These are phyloP conservation scores for Pleurotus citrinopileatus DNA, from an alignment of 768 basidiomycete genomes.

Conservation along the genomic window DNA sequence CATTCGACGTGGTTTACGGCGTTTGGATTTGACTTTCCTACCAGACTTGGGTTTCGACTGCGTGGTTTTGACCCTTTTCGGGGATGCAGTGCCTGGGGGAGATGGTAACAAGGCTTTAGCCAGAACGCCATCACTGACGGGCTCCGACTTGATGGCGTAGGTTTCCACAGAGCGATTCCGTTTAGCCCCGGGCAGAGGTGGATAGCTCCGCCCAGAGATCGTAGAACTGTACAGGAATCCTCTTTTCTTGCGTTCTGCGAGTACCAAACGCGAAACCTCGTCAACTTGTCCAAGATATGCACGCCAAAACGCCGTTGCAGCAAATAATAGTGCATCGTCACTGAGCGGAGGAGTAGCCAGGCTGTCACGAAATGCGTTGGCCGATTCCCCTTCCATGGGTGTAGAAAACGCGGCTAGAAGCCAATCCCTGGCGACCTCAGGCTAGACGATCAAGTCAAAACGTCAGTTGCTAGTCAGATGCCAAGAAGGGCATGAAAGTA, in stretches of 20 bases:
- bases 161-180: background rate
- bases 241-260: constrained; percentile 12
- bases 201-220: too few species aligned
- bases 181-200: too few species aligned
- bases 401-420: background rate
- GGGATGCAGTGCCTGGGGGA: too few species aligned
- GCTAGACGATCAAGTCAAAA: background rate
- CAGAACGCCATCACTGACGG: background rate
- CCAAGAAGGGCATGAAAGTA: too few species aligned
- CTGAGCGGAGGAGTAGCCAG: background rate
- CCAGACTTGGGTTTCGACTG: background rate
- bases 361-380: background rate
- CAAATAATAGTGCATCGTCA: constrained; percentile 7
- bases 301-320: constrained; percentile 20
- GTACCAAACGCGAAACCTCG: background rate
- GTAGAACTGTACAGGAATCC: constrained; percentile 16
- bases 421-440: background rate
- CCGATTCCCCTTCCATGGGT: background rate
- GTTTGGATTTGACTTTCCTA: too few species aligned
- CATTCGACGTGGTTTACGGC: too few species aligned
- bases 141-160: background rate
- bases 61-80: too few species aligned
- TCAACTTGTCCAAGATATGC: too few species aligned
- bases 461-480: background rate
- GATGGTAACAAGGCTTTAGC: too few species aligned